These are phyloP conservation scores for Acanthamoeba culbertsoni DNA, from an alignment of 208 protist genomes.

Conservation along the genomic window DNA sequence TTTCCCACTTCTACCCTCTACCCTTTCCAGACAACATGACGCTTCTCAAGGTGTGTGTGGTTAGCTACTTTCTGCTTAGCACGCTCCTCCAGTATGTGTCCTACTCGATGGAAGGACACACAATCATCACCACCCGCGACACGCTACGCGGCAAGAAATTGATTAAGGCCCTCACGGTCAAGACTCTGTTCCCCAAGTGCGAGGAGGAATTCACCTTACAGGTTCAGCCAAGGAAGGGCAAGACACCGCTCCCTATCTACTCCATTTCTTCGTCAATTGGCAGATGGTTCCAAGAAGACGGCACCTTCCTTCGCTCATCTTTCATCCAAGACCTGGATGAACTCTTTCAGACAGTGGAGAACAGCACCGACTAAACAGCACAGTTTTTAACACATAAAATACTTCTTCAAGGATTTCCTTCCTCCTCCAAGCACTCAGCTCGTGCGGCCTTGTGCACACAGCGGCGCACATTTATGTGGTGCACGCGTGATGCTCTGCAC, in stretches of 20 bases:
- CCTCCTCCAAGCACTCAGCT: no score
- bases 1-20: constrained; percentile 16
- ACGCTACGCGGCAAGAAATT: neutral
- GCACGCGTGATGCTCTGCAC: no score
- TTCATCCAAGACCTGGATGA: constrained; percentile 14
- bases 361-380: neutral
- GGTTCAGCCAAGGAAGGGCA: neutral
- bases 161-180: neutral
- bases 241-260: neutral
- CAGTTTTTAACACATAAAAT: neutral
- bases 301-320: neutral
- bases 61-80: constrained; percentile 22
- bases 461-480: no score
- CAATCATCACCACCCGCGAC: neutral
- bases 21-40: constrained; percentile 38
- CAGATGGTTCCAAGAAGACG: constrained; percentile 11
- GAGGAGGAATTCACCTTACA: constrained; percentile 1
- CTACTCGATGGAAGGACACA: constrained; percentile 27
- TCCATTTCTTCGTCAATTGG: neutral
- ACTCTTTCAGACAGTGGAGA: neutral
- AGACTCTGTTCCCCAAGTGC: constrained; percentile 8
- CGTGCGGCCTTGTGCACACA: no score
- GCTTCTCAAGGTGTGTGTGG: constrained; percentile 21
- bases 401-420: neutral
- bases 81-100: neutral